Percentiles rank a stretch among this genome's conserved stretches.
These are phyloP conservation scores for Capronia americana DNA, from an alignment of 2,329 filamentous ascomycete genomes.

Conservation along the genomic window DNA sequence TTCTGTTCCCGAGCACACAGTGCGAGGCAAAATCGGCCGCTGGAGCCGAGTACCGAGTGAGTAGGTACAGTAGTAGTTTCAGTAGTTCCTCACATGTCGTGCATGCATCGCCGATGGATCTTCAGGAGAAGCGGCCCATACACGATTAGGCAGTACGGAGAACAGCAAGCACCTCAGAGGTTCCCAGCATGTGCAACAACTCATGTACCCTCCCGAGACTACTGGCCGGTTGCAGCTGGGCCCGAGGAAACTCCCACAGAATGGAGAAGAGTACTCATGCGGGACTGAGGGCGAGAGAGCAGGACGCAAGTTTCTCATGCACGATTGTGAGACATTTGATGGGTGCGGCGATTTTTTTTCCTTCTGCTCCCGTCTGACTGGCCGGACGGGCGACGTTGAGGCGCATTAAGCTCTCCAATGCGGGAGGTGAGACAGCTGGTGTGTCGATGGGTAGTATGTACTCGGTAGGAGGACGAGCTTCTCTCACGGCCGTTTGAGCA, in stretches of 20 bases:
- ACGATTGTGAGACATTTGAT: slow-evolving; percentile 27
- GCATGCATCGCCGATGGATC: slow-evolving; percentile 14
- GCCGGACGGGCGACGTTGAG: slow-evolving; percentile 12
- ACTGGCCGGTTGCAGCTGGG: not conserved
- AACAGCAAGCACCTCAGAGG: not conserved
- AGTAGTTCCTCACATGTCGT: not conserved
- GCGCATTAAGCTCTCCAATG: slow-evolving; percentile 20
- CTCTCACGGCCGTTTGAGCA: not conserved
- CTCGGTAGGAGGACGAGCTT: not conserved
- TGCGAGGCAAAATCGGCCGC: not conserved
- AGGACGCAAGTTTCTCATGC: slow-evolving; percentile 3
- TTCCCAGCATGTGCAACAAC: slow-evolving; percentile 25
- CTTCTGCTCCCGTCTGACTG: slow-evolving; percentile 18
- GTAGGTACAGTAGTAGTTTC: not conserved
- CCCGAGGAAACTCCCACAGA: not conserved
- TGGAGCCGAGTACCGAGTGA: not conserved
- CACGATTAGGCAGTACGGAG: not conserved
- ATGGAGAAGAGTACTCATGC: not conserved
- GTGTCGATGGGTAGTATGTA: slow-evolving; percentile 4
- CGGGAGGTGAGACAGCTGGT: slow-evolving; percentile 13
- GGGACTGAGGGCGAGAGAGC: not conserved
- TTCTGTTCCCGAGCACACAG: not conserved
- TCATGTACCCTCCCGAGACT: slow-evolving; percentile 15
- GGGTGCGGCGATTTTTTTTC: slow-evolving; percentile 9
- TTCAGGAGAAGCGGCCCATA: slow-evolving; percentile 23